phyloP scores from a whole-genome alignment of 2,329 filamentous ascomycete species.

The Trichoderma sp. region DNA sequence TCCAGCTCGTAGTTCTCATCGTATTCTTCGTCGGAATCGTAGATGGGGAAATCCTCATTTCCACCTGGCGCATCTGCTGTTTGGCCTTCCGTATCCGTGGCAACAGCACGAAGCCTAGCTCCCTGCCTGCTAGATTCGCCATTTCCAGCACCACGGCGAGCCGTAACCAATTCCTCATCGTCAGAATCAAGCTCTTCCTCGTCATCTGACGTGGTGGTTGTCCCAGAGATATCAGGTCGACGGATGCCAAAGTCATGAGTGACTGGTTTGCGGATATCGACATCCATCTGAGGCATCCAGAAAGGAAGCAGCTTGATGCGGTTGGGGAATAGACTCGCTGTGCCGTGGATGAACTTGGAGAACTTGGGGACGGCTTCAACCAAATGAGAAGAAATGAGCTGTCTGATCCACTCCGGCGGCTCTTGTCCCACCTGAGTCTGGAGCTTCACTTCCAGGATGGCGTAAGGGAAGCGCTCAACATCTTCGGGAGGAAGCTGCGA shows the following conservation, averaged over 20 bases:
- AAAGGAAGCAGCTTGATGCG: constrained; percentile 89
- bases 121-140: constrained; percentile 45
- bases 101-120: constrained; percentile 46
- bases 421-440: constrained; percentile 96
- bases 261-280: constrained; percentile 92
- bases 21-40: constrained; percentile 82
- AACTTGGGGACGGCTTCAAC: constrained; percentile 99
- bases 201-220: constrained; percentile 75
- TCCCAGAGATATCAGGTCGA: constrained; percentile 72
- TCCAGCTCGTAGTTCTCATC: constrained; percentile 74
- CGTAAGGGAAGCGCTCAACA: constrained; percentile 90
- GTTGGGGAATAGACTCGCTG: constrained; percentile 80
- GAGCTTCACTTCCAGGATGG: constrained; percentile 93
- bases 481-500: constrained; percentile 82
- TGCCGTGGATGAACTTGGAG: constrained; percentile 98
- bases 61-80: constrained; percentile 62
- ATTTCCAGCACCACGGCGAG: constrained; percentile 29
- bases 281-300: constrained; percentile 98
- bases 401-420: constrained; percentile 93
- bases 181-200: constrained; percentile 72
- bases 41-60: constrained; percentile 78
- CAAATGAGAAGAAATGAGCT: constrained; percentile 88
- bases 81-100: constrained; percentile 77
- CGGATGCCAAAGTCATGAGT: constrained; percentile 90
- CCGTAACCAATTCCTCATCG: constrained; percentile 52